Conservation (phyloP, 148 eudicot genomes). For the Chenopodium quinoa region DNA sequence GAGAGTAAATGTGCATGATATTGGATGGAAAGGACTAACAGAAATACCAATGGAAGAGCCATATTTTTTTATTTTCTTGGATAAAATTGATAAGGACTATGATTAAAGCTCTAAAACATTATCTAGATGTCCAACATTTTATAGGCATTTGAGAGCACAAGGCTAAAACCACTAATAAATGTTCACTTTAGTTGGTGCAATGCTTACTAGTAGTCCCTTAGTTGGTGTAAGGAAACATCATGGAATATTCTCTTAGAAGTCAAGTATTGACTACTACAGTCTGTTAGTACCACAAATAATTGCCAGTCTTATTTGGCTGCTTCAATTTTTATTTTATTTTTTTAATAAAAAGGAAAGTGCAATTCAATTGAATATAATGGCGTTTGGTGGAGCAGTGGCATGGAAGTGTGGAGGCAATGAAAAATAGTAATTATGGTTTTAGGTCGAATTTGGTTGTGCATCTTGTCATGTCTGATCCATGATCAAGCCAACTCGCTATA, state of each 20-base stretch:
- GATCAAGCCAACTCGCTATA: too few species aligned
- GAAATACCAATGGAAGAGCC: constrained; percentile 25
- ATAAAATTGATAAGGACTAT: neutral
- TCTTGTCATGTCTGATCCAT: too few species aligned
- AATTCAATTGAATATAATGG: too few species aligned
- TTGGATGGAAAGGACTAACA: constrained; percentile 30
- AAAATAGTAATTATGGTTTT: too few species aligned
- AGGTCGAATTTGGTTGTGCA: too few species aligned
- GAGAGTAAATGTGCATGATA: constrained; percentile 20
- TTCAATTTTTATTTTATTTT: neutral
- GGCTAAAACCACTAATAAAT: neutral
- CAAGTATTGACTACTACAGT: constrained; percentile 17
- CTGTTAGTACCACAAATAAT: neutral
- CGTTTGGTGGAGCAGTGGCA: too few species aligned
- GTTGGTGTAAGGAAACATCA: constrained; percentile 22
- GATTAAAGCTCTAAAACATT: neutral
- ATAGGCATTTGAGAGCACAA: constrained; percentile 1
- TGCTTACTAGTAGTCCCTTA: neutral
- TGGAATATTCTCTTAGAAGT: constrained; percentile 22
- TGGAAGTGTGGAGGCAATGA: too few species aligned
- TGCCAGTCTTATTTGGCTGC: constrained; percentile 24
- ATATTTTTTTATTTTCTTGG: constrained; percentile 3
- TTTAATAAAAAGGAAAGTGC: too few species aligned
- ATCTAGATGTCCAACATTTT: neutral
- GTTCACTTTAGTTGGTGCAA: neutral